Evolutionary conservation across 495 filamentous ascomycete species (phyloP).

Genomic region (Neurospora sp.): DNA sequence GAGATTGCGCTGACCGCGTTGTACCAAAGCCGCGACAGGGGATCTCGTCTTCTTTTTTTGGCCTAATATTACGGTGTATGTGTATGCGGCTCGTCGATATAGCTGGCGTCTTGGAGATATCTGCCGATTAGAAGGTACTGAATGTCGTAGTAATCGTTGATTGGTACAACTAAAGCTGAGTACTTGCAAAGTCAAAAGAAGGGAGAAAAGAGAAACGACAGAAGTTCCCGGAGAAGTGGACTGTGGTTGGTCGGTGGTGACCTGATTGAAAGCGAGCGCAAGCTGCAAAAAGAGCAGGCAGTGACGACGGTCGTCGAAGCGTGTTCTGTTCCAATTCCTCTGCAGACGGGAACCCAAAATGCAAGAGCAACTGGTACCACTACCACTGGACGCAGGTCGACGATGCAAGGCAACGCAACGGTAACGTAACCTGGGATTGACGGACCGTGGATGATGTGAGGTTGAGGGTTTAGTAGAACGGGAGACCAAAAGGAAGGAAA

Average conservation of each 20-base stretch:
- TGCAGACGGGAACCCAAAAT: background rate
- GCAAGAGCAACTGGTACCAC: background rate
- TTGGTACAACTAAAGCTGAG: background rate
- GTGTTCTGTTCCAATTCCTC: background rate
- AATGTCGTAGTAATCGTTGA: background rate
- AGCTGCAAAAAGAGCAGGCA: background rate
- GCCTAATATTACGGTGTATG: background rate
- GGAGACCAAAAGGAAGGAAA: background rate
- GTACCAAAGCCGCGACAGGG: background rate
- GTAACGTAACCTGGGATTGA: background rate
- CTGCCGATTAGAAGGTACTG: background rate
- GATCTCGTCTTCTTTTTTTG: background rate
- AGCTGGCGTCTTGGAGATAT: background rate
- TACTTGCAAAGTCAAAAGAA: background rate
- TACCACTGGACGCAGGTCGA: background rate
- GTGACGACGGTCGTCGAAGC: background rate
- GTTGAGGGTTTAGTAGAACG: background rate
- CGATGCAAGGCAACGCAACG: background rate
- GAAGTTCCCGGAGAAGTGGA: background rate
- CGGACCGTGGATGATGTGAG: background rate
- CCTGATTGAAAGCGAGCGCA: background rate
- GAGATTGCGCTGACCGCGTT: background rate
- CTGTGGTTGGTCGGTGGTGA: background rate
- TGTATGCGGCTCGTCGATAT: background rate
- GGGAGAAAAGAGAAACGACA: background rate